Conservation (phyloP, 108 stramenopile species). For the Pseudonitzschia delicatissima region DNA sequence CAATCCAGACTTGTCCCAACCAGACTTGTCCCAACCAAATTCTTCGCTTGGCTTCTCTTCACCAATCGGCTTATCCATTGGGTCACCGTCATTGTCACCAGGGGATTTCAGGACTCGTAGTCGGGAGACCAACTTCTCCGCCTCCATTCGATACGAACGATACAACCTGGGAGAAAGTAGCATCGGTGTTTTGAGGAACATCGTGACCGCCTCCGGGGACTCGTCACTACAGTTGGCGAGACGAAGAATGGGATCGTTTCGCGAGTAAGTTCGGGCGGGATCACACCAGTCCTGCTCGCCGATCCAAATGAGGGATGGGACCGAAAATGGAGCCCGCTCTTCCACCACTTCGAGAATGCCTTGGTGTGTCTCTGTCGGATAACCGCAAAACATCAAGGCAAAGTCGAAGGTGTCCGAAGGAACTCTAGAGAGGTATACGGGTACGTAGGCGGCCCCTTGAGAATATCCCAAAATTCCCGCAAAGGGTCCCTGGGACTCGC, state of each 20-base stretch:
- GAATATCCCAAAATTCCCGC: not conserved
- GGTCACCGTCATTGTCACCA: too few relatives aligned
- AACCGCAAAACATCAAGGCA: not conserved
- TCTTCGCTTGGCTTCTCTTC: too few relatives aligned
- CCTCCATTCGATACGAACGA: too few relatives aligned
- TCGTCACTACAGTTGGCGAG: not conserved
- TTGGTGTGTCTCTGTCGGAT: not conserved
- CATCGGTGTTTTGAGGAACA: not conserved
- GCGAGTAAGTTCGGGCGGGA: not conserved
- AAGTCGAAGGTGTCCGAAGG: not conserved
- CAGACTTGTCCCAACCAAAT: slow-evolving; percentile 76
- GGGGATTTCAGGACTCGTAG: too few relatives aligned
- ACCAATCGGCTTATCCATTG: too few relatives aligned
- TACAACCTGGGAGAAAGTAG: too few relatives aligned
- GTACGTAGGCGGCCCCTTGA: not conserved
- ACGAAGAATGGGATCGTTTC: not conserved
- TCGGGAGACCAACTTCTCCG: too few relatives aligned
- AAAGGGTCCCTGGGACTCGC: not conserved
- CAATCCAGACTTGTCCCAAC: slow-evolving; percentile 87
- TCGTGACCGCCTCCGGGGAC: not conserved
- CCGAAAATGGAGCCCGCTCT: not conserved
- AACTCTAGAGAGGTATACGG: not conserved
- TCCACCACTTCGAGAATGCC: not conserved
- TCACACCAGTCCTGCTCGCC: not conserved
- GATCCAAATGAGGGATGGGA: not conserved